These are phyloP conservation scores for Didymella keratinophila DNA, from an alignment of 2,329 filamentous ascomycete genomes.

Conservation along the genomic window DNA sequence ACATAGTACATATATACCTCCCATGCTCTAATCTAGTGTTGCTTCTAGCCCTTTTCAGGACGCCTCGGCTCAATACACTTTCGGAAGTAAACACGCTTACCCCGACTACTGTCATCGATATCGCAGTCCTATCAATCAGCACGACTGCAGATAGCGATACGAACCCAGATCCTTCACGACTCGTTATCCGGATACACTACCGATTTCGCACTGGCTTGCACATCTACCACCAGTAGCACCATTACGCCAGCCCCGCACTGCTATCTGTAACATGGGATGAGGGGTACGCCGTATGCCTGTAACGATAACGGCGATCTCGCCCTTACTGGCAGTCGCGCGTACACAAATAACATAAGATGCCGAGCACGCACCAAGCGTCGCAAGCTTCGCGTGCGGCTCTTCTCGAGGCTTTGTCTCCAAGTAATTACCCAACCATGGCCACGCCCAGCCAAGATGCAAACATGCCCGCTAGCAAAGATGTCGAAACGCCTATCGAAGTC, in stretches of 20 bases:
- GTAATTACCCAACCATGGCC: constrained; percentile 10
- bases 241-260: constrained; percentile 12
- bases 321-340: constrained; percentile 2
- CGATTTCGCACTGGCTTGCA: constrained; percentile 1
- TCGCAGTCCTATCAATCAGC: neutral
- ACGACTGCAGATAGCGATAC: constrained; percentile 4
- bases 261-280: constrained; percentile 17
- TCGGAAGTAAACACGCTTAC: neutral
- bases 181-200: constrained; percentile 11
- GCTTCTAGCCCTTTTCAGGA: neutral
- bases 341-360: constrained; percentile 13
- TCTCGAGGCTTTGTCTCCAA: neutral
- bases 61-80: neutral
- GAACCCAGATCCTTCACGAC: neutral
- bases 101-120: neutral
- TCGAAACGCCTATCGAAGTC: constrained; percentile 9
- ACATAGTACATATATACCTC: neutral
- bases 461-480: constrained; percentile 3
- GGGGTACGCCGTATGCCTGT: constrained; percentile 9
- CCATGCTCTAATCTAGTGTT: neutral
- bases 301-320: constrained; percentile 17
- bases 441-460: neutral
- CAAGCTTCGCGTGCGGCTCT: constrained; percentile 9
- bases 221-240: neutral
- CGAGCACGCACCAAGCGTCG: constrained; percentile 10